A percentile compares a stretch with the other conserved stretches of the same genome.
phyloP scores from a whole-genome alignment of 225 moss, liverwort and hornwort species.

The Pseudisothecium myosuroides region DNA sequence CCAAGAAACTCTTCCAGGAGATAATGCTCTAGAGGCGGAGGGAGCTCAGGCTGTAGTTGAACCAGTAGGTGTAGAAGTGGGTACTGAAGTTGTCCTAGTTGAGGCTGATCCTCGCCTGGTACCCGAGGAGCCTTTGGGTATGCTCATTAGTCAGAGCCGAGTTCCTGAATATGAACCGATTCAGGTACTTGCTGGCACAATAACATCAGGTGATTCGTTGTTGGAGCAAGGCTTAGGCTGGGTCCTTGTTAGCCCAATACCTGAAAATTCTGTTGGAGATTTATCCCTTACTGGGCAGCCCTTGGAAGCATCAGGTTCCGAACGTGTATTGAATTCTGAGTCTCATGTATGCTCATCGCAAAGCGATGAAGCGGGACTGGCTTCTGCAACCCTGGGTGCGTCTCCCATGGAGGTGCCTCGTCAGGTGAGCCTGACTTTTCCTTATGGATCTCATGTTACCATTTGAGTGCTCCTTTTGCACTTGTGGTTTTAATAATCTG shows the following conservation, averaged over 20 bases:
- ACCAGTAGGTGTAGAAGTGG: not conserved
- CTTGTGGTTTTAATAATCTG: not conserved
- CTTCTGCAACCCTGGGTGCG: not conserved
- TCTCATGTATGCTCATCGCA: not conserved
- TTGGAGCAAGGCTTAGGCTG: constrained; percentile 32
- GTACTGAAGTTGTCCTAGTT: constrained; percentile 11
- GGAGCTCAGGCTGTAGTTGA: not conserved
- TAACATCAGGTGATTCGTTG: constrained; percentile 6
- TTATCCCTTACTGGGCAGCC: not conserved
- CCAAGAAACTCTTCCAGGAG: not conserved
- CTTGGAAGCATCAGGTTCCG: not conserved
- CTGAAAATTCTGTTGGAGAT: not conserved
- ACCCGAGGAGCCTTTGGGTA: not conserved
- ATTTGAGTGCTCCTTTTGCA: not conserved
- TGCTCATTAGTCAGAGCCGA: not conserved
- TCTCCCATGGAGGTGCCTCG: not conserved
- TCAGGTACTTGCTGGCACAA: not conserved
- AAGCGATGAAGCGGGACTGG: not conserved
- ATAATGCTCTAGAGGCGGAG: not conserved
- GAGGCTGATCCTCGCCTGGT: constrained; percentile 34
- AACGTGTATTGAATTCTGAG: not conserved
- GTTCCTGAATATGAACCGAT: not conserved
- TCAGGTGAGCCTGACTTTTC: constrained; percentile 11
- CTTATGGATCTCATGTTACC: not conserved
- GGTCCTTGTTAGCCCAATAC: constrained; percentile 12